phyloP scores from a whole-genome alignment of 1,284 basidiomycete genomes.

The Microbotryum intermedium region DNA sequence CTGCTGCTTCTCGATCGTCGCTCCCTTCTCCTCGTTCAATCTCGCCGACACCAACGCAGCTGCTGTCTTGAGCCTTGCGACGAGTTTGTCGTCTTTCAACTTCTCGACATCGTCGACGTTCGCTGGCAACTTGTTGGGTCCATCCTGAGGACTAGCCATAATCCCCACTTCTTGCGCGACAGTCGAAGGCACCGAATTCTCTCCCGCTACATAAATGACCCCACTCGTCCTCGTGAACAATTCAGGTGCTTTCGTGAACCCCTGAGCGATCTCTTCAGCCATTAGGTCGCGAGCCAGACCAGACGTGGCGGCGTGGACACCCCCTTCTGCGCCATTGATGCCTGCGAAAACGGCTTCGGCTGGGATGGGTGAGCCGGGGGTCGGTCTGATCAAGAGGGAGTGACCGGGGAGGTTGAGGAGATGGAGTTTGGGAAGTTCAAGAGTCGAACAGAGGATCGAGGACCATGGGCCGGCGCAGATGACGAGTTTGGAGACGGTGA shows the following conservation, averaged over 20 bases:
- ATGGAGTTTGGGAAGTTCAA: conserved; percentile 11
- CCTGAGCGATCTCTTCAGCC: conserved; percentile 10
- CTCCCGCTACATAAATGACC: conserved; percentile 23
- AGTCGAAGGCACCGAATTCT: conserved; percentile 22
- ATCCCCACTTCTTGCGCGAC: not conserved
- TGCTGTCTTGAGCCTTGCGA: conserved; percentile 10
- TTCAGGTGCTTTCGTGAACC: conserved; percentile 21
- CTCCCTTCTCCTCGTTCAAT: conserved; percentile 23
- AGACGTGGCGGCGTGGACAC: conserved; percentile 20
- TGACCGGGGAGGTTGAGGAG: conserved; percentile 27
- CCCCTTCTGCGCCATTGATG: conserved; percentile 13
- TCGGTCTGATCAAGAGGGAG: conserved; percentile 23
- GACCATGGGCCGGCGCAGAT: conserved; percentile 27
- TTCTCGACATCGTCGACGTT: conserved; percentile 18
- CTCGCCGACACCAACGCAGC: conserved; percentile 15
- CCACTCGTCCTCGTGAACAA: conserved; percentile 19
- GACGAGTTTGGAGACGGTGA: conserved; percentile 9
- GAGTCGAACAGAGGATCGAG: conserved; percentile 6
- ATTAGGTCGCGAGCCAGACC: conserved; percentile 13
- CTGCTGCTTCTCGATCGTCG: conserved; percentile 13
- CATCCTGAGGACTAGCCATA: not conserved
- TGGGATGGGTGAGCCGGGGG: not conserved
- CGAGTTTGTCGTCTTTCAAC: conserved; percentile 9
- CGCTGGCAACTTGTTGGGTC: conserved; percentile 12
- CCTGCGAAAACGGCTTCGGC: conserved; percentile 25